Conservation (phyloP, 805 yeast genomes). For the Nakazawaea wyomingensis region DNA sequence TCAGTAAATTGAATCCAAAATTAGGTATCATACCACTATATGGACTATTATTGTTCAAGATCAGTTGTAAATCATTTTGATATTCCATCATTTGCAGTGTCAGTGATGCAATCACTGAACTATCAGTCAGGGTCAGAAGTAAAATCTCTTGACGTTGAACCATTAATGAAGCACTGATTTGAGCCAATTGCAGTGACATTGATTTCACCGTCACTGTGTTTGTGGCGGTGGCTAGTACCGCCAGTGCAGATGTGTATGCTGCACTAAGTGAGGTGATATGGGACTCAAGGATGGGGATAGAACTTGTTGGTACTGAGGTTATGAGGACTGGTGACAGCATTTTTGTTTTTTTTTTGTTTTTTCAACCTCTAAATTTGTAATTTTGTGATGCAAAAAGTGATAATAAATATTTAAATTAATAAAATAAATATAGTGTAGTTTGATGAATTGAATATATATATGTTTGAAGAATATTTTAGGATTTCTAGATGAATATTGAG, state of each 20-base stretch:
- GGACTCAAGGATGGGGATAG: neutral
- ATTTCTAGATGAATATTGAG: no score
- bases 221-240: neutral
- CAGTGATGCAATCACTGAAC: conserved; percentile 16
- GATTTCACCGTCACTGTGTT: neutral
- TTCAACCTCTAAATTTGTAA: no score
- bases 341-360: no score
- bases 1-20: conserved; percentile 51
- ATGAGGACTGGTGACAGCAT: neutral
- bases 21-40: conserved; percentile 40
- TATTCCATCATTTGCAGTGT: conserved; percentile 16
- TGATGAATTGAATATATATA: no score
- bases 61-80: neutral
- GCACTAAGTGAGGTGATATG: neutral
- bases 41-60: conserved; percentile 4
- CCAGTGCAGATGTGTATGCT: neutral
- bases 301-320: neutral
- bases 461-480: no score
- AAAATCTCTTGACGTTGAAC: neutral
- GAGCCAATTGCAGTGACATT: neutral
- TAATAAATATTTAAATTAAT: no score
- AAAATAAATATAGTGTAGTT: no score
- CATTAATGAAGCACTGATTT: neutral
- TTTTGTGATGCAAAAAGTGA: no score
- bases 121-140: conserved; percentile 30